Conservation (phyloP, 805 yeast genomes). For the Hagleromyces aurorensis region DNA sequence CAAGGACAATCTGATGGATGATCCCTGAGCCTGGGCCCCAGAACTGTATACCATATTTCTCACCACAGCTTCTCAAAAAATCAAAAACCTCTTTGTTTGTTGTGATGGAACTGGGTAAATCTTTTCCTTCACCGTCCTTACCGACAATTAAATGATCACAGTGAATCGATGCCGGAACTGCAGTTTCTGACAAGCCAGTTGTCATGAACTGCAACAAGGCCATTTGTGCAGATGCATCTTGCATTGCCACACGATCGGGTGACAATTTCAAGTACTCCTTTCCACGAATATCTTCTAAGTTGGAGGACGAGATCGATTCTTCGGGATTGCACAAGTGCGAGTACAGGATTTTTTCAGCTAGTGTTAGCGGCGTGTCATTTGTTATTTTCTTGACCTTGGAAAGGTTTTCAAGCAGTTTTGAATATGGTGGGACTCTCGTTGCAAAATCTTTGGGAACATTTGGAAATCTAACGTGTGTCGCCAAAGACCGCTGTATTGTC, state of each 20-base stretch:
- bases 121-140: conserved; percentile 82
- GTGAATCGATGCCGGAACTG: conserved; percentile 93
- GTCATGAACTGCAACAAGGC: conserved; percentile 98
- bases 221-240: conserved; percentile 99
- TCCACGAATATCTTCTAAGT: conserved; percentile 63
- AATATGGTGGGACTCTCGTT: conserved; percentile 83
- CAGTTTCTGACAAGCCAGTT: conserved; percentile 79
- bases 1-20: conserved; percentile 94
- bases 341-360: conserved; percentile 90
- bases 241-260: conserved; percentile 99
- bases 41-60: conserved; percentile 92
- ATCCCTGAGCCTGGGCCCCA: conserved; percentile 99
- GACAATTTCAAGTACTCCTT: conserved; percentile 81
- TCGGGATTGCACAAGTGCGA: conserved; percentile 88
- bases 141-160: conserved; percentile 98
- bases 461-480: conserved; percentile 18
- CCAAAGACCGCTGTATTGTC: conserved; percentile 18
- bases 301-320: conserved; percentile 56
- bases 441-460: conserved; percentile 52
- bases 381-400: conserved; percentile 56
- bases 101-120: conserved; percentile 70
- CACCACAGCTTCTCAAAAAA: conserved; percentile 86
- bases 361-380: conserved; percentile 68
- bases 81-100: conserved; percentile 94
- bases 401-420: conserved; percentile 59